Evolutionary conservation across 2,329 filamentous ascomycete species (phyloP).

Genomic region (Colletotrichum tabaci): DNA sequence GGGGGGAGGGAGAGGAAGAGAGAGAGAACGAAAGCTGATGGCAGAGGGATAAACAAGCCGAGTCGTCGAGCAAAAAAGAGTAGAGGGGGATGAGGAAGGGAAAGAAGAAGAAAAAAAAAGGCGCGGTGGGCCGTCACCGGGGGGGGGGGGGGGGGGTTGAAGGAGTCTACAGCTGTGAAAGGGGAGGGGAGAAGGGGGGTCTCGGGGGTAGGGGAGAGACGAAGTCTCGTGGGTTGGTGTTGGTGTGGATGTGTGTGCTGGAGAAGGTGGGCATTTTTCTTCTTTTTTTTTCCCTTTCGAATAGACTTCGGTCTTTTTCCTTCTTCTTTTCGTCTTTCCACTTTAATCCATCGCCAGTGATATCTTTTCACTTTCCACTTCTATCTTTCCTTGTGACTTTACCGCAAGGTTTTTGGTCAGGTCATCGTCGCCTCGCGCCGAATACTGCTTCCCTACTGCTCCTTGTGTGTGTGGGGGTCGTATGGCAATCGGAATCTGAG

Average conservation of each 20-base stretch:
- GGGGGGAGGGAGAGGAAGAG: conserved; percentile 28
- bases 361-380: not conserved
- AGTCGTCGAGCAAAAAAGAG: conserved; percentile 25
- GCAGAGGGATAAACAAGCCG: conserved; percentile 39
- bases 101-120: conserved; percentile 13
- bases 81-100: conserved; percentile 16
- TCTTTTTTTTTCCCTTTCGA: not conserved
- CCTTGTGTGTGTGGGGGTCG: conserved; percentile 35
- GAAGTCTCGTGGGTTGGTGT: conserved; percentile 36
- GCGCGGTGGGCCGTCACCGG: conserved; percentile 33
- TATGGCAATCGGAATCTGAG: conserved; percentile 40
- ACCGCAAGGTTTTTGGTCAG: not conserved
- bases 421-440: conserved; percentile 16
- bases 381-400: conserved; percentile 14
- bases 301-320: not conserved
- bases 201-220: not conserved
- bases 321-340: conserved; percentile 1
- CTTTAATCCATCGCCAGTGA: too few relatives aligned
- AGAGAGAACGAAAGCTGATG: too few relatives aligned
- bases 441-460: conserved; percentile 20
- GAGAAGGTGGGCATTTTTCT: conserved; percentile 44
- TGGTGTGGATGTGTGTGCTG: conserved; percentile 11
- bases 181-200: not conserved
- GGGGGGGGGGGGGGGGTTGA: not conserved
- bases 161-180: not conserved